Evolutionary conservation across 768 basidiomycete species (phyloP).

Genomic region (Kwoniella botswanensis): DNA sequence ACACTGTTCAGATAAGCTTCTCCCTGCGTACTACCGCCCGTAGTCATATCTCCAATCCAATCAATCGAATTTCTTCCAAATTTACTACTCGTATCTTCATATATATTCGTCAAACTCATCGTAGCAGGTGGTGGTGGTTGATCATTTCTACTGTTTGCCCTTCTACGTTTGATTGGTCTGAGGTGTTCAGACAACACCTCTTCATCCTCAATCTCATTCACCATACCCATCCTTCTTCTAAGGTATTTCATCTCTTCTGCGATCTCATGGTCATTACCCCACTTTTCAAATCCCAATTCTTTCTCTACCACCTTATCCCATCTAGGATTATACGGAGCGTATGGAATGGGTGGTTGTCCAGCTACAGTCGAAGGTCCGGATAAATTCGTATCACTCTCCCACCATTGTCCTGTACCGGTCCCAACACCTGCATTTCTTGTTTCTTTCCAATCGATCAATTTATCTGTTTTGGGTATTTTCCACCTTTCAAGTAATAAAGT

Average conservation of each 20-base stretch:
- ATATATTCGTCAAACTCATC: constrained; percentile 35
- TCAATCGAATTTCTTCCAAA: constrained; percentile 19
- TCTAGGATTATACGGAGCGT: constrained; percentile 30
- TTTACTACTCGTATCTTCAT: constrained; percentile 20
- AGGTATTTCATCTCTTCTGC: constrained; percentile 33
- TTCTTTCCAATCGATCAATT: constrained; percentile 47
- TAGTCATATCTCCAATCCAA: constrained; percentile 43
- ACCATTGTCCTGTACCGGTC: constrained; percentile 30
- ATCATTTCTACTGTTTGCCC: not conserved
- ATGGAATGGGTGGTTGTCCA: constrained; percentile 45
- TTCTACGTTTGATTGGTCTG: constrained; percentile 26
- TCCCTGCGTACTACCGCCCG: constrained; percentile 42
- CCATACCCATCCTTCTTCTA: constrained; percentile 15
- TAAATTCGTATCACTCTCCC: constrained; percentile 42
- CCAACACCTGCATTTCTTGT: constrained; percentile 5
- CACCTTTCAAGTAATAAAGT: constrained; percentile 31
- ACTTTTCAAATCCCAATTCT: constrained; percentile 28
- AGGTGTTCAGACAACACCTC: constrained; percentile 35
- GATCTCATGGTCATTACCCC: constrained; percentile 40
- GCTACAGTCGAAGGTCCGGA: constrained; percentile 23
- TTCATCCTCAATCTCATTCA: constrained; percentile 20
- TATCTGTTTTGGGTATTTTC: constrained; percentile 1
- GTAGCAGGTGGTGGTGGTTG: not conserved
- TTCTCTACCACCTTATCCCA: constrained; percentile 23
- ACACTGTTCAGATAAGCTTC: constrained; percentile 53